Base-by-base conservation (phyloP, 2,329 filamentous ascomycete species). In the Cercospora zeina region DNA sequence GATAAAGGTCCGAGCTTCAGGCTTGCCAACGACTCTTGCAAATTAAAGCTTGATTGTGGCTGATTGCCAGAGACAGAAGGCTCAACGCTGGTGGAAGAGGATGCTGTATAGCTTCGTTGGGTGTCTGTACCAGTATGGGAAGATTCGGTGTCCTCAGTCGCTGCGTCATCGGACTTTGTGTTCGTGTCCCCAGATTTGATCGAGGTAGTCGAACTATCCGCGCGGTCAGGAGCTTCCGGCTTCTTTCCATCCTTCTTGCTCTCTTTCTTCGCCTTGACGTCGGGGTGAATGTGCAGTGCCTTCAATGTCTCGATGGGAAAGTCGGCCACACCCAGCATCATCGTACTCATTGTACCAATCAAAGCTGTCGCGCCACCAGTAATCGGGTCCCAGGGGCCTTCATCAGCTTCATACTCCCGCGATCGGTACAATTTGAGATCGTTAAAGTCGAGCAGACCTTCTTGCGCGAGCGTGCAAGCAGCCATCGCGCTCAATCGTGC, bases 261-360 rank as follows among this genome's bases (percentile, higher is more conserved):
- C 8, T 47, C 50, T 27, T 30, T 42, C 61, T 69, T 68, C 58
- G 69, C 69, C 34, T 65, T 63, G 4, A 67, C 65, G 39, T 74
- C 72, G 19, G 72, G 72, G 37, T 81, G 78, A 14, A 81, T 80
- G 34, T 76, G 74, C 51, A 81, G 71, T 7, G 79, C 74, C 65
- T 80, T 81, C 50, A 84, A 71, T 3, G 86, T 80, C 50, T 85
- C 82, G 14, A 81, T 78, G 0, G 85, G 85, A 49, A 87, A 80
- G 70, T 96, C 91, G 0, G 90, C 90, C 42, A 96, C 82, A 1
- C 91, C 90, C 83, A 96, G 89, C 70, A 90, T 85, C 61, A 97
- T 87, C 39, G 85, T 89, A 27, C 89, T 87, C 51, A 95, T 80
- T n/a, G 93, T 93, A 5, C 89, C 89, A n/a, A 96, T 79, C 0